phyloP scores from a whole-genome alignment of 2,329 filamentous ascomycete species.

The Botryotinia convoluta region DNA sequence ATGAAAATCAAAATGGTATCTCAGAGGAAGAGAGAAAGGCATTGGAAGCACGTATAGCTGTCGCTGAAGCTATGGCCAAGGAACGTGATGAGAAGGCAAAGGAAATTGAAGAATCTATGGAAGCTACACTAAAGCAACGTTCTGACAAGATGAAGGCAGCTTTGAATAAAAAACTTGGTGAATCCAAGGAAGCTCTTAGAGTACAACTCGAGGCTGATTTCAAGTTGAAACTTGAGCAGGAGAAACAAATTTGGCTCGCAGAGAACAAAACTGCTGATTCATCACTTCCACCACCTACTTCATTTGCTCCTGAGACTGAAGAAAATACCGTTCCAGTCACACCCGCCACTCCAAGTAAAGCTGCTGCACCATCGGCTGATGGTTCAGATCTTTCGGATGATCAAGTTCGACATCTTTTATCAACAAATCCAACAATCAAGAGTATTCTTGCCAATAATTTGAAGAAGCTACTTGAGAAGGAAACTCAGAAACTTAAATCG shows the following conservation, averaged over 20 bases:
- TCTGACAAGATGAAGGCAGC: conserved; percentile 68
- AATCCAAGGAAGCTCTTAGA: conserved; percentile 52
- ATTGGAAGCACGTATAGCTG: conserved; percentile 60
- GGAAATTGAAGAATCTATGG: conserved; percentile 58
- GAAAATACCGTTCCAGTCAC: conserved; percentile 12
- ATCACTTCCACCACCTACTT: conserved; percentile 42
- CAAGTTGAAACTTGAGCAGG: conserved; percentile 56
- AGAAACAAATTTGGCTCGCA: conserved; percentile 60
- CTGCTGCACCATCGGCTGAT: conserved; percentile 18
- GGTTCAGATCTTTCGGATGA: conserved; percentile 42
- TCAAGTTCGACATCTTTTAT: conserved; percentile 55
- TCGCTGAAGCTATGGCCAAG: conserved; percentile 58
- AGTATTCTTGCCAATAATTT: conserved; percentile 54
- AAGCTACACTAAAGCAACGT: conserved; percentile 59
- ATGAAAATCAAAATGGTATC: conserved; percentile 42
- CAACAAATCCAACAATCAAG: conserved; percentile 50
- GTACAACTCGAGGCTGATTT: conserved; percentile 50
- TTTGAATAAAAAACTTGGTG: conserved; percentile 65
- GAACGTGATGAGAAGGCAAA: conserved; percentile 61
- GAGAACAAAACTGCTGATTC: conserved; percentile 43
- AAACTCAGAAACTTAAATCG: conserved; percentile 58
- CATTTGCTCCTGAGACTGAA: conserved; percentile 37
- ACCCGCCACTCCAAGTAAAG: conserved; percentile 30
- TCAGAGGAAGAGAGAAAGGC: conserved; percentile 58
- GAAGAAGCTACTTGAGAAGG: conserved; percentile 60